These are phyloP conservation scores for Ceratocystis destructans DNA, from an alignment of 2,329 filamentous ascomycete species.

Conservation along the genomic window DNA sequence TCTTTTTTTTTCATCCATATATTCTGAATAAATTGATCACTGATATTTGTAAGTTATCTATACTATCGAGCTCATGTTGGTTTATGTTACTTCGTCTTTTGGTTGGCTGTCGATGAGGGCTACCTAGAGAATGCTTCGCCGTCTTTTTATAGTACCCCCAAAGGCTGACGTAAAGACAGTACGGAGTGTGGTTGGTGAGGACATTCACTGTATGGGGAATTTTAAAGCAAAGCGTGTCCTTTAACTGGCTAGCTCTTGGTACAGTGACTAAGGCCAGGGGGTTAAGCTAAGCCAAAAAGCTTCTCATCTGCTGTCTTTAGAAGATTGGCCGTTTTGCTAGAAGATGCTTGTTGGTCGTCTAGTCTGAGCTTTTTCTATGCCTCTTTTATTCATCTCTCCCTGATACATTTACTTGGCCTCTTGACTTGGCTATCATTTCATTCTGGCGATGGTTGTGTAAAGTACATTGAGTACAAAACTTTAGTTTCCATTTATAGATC, in stretches of 20 bases:
- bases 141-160: too few species aligned
- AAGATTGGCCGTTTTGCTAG: too few species aligned
- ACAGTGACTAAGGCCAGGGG: too few species aligned
- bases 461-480: not conserved
- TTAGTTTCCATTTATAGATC: not conserved
- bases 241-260: not conserved
- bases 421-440: not conserved
- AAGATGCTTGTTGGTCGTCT: not conserved
- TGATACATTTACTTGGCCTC: not conserved
- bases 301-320: too few species aligned
- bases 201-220: conserved; percentile 9
- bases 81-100: too few species aligned
- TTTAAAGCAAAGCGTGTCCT: conserved; percentile 18
- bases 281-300: too few species aligned
- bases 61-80: not conserved
- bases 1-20: not conserved
- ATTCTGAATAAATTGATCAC: not conserved
- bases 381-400: not conserved
- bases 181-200: not conserved
- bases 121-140: too few species aligned
- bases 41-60: not conserved
- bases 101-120: too few species aligned
- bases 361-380: not conserved
- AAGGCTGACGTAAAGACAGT: not conserved
- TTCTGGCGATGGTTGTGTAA: too few species aligned